Conservation (phyloP, 768 basidiomycete genomes). For the Trametopsis cervina region DNA sequence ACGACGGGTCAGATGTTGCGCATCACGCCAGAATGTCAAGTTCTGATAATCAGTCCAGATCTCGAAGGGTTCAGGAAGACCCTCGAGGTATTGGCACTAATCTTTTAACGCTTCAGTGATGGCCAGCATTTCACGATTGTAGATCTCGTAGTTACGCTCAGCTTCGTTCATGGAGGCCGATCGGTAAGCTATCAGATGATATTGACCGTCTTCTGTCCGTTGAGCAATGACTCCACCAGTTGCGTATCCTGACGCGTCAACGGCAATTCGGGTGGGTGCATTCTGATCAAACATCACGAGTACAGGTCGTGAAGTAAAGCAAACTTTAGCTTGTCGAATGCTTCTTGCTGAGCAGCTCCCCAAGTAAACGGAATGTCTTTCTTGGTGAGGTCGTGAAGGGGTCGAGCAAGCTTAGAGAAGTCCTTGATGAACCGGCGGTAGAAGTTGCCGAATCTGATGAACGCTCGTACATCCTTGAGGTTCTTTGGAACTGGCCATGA, state of each 20-base stretch:
- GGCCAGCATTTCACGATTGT: background rate
- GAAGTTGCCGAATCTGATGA: constrained; percentile 27
- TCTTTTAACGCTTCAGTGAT: constrained; percentile 2
- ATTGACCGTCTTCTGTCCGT: no score
- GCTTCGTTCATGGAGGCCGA: no score
- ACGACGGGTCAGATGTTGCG: background rate
- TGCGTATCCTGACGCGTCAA: background rate
- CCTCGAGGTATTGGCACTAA: constrained; percentile 1
- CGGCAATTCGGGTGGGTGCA: background rate
- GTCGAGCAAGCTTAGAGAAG: constrained; percentile 22
- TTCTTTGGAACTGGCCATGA: constrained; percentile 23
- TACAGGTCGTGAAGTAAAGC: background rate
- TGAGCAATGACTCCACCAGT: background rate
- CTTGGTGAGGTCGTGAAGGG: constrained; percentile 13
- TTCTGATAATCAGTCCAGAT: constrained; percentile 3
- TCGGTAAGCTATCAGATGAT: no score
- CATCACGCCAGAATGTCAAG: background rate
- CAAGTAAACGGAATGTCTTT: constrained; percentile 5
- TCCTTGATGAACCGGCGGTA: constrained; percentile 24
- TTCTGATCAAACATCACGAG: background rate
- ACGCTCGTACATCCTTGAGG: constrained; percentile 18
- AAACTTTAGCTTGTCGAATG: background rate
- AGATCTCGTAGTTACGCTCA: background rate
- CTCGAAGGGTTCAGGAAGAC: background rate
- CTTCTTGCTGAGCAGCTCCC: background rate